Percentiles rank a stretch among this genome's conserved stretches.
These are phyloP conservation scores for Fistulinella prunicolor DNA, from an alignment of 768 basidiomycete species.

Conservation along the genomic window DNA sequence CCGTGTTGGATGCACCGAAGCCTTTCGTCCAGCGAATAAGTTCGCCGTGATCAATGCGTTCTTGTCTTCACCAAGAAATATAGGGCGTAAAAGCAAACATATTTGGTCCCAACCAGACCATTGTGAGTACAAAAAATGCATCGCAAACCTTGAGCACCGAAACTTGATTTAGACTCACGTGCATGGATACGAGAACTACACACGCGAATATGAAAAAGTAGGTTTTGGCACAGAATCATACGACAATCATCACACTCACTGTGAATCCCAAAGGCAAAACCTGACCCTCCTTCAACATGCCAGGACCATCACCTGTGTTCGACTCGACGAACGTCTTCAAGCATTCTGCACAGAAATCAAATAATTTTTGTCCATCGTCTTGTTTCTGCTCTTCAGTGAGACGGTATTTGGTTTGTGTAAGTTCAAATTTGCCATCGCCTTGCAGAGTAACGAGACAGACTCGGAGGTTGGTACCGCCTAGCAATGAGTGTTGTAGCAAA, in stretches of 20 bases:
- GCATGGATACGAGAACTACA: slow-evolving; percentile 97
- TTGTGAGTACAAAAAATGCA: background rate
- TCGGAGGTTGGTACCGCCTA: slow-evolving; percentile 95
- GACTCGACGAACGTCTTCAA: slow-evolving; percentile 84
- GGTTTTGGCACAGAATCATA: background rate
- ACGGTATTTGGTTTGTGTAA: slow-evolving; percentile 96
- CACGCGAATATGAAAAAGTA: background rate
- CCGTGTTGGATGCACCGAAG: slow-evolving; percentile 88
- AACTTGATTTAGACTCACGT: slow-evolving; percentile 48
- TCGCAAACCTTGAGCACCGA: background rate
- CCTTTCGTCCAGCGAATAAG: slow-evolving; percentile 99
- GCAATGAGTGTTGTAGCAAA: background rate
- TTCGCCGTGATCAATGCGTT: slow-evolving; percentile 87
- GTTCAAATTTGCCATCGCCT: slow-evolving; percentile 94
- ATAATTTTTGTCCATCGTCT: slow-evolving; percentile 90
- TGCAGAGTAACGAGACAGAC: slow-evolving; percentile 93
- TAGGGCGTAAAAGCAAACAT: background rate
- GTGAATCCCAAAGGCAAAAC: slow-evolving; percentile 89
- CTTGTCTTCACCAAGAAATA: slow-evolving; percentile 56
- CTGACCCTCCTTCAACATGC: slow-evolving; percentile 49
- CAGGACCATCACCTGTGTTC: slow-evolving; percentile 53
- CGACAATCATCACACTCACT: slow-evolving; percentile 41
- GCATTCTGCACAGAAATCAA: slow-evolving; percentile 97
- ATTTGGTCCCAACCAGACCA: background rate
- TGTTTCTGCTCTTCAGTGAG: slow-evolving; percentile 98